Conservation (phyloP, 2,329 filamentous ascomycete species). For the Monascus ruber region DNA sequence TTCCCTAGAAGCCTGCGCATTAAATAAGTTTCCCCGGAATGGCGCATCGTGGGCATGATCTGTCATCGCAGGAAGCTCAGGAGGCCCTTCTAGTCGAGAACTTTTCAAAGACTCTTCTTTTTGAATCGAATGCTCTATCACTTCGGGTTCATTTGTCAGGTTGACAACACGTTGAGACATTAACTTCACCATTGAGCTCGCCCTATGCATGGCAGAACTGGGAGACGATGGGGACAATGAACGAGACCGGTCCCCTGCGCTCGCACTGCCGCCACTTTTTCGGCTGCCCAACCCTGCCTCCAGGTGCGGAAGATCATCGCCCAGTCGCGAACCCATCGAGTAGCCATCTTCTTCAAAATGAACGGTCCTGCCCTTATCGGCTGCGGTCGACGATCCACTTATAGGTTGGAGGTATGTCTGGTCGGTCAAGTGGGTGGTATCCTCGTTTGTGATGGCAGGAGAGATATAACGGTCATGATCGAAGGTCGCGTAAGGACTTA, state of each 20-base stretch:
- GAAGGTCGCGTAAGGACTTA: slow-evolving; percentile 23
- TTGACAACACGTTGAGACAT: slow-evolving; percentile 99
- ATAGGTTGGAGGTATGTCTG: slow-evolving; percentile 45
- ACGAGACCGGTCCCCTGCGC: slow-evolving; percentile 27
- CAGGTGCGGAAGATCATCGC: slow-evolving; percentile 49
- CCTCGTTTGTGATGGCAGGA: slow-evolving; percentile 39
- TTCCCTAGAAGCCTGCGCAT: slow-evolving; percentile 25
- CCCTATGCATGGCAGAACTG: slow-evolving; percentile 52
- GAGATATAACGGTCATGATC: slow-evolving; percentile 45
- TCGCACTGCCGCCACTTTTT: slow-evolving; percentile 47
- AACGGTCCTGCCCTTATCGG: slow-evolving; percentile 43
- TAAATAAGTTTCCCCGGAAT: slow-evolving; percentile 17
- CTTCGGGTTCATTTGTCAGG: slow-evolving; percentile 81
- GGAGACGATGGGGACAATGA: slow-evolving; percentile 54
- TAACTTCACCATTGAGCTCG: slow-evolving; percentile 64
- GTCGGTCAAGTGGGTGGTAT: slow-evolving; percentile 50
- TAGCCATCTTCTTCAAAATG: slow-evolving; percentile 35
- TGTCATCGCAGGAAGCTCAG: slow-evolving; percentile 37
- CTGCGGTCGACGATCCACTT: slow-evolving; percentile 39
- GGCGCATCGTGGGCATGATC: slow-evolving; percentile 36
- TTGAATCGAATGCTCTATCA: slow-evolving; percentile 60
- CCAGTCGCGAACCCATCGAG: slow-evolving; percentile 38
- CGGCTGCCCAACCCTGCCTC: slow-evolving; percentile 47
- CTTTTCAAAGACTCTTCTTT: slow-evolving; percentile 44
- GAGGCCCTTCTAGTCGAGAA: slow-evolving; percentile 42